Evolutionary conservation across 371 early-diverging fungal genomes (phyloP).

Genomic region (Syncephalis plumigaleata): DNA sequence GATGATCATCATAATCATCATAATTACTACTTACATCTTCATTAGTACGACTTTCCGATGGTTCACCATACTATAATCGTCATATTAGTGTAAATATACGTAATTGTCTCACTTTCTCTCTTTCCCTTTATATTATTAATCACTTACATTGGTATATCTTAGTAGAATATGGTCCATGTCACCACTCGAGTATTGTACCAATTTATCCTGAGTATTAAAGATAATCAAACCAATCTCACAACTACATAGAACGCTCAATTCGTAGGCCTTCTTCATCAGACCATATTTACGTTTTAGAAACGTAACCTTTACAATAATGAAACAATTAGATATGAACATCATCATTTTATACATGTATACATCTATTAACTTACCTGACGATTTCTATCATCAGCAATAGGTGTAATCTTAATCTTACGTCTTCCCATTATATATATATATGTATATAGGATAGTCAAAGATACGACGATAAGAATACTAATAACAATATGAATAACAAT

Average conservation of each 20-base stretch:
- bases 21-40: constrained; percentile 23
- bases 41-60: constrained; percentile 41
- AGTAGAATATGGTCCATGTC: constrained; percentile 86
- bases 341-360: background rate
- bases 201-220: constrained; percentile 79
- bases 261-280: constrained; percentile 98
- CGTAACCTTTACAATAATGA: constrained; percentile 47
- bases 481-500: too few species aligned
- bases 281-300: constrained; percentile 97
- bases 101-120: too few species aligned
- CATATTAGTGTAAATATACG: too few species aligned
- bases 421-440: constrained; percentile 61
- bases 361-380: constrained; percentile 66
- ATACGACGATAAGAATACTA: too few species aligned
- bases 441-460: too few species aligned
- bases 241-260: constrained; percentile 90
- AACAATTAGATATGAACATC: background rate
- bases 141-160: constrained; percentile 70
- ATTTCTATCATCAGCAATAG: constrained; percentile 86
- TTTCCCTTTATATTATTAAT: too few species aligned
- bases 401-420: constrained; percentile 92
- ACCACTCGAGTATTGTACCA: constrained; percentile 78
- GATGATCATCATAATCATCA: too few species aligned
- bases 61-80: constrained; percentile 32
- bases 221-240: constrained; percentile 92